phyloP scores from a whole-genome alignment of 108 stramenopile genomes.

The Conticribra weissflogii region DNA sequence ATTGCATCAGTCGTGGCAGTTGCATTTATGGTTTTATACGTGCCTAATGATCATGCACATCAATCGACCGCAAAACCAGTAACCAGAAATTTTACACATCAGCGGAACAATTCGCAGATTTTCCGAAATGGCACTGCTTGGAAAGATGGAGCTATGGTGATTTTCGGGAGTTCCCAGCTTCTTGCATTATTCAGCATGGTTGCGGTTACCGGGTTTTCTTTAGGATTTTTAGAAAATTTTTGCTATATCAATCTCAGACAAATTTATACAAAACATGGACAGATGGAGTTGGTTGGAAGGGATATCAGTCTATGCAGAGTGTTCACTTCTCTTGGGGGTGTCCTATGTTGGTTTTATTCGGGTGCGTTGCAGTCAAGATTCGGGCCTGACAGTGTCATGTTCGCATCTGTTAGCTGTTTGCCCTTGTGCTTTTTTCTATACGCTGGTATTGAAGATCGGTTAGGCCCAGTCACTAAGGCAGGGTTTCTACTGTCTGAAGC shows the following conservation, averaged over 20 bases:
- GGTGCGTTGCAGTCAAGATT: conserved; percentile 20
- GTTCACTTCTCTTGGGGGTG: conserved; percentile 28
- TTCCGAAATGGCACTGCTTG: conserved; percentile 5
- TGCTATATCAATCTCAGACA: conserved; percentile 44
- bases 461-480: conserved; percentile 24
- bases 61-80: not conserved
- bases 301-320: conserved; percentile 34
- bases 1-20: conserved; percentile 23
- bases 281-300: conserved; percentile 18
- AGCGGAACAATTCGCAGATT: not conserved
- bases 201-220: conserved; percentile 23
- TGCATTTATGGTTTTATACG: conserved; percentile 18
- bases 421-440: conserved; percentile 40
- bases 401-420: conserved; percentile 22
- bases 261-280: conserved; percentile 20
- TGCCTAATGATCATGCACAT: conserved; percentile 9
- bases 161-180: conserved; percentile 22
- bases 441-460: conserved; percentile 21
- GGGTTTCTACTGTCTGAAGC: conserved; percentile 40
- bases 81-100: not conserved
- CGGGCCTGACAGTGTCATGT: conserved; percentile 35
- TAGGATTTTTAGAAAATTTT: conserved; percentile 42
- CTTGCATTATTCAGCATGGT: conserved; percentile 33
- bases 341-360: conserved; percentile 35
- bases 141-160: conserved; percentile 23